These are phyloP conservation scores for Microbotryum violaceum DNA, from an alignment of 1,284 basidiomycete species.

Conservation along the genomic window DNA sequence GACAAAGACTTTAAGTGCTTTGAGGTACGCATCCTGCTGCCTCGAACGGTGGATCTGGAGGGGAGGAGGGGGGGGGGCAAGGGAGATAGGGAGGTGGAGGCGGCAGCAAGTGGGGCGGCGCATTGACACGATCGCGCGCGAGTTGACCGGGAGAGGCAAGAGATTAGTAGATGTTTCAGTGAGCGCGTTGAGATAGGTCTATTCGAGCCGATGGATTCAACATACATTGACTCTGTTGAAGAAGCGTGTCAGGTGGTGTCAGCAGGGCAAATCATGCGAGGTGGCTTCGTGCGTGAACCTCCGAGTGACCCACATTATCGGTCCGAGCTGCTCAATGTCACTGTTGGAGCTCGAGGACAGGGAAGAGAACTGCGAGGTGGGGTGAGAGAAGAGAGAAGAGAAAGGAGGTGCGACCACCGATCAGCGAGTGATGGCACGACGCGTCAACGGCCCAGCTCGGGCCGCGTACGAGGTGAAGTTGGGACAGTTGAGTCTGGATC, in stretches of 20 bases:
- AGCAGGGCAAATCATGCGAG: background rate
- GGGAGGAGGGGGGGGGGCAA: no score
- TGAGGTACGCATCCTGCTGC: conserved; percentile 85
- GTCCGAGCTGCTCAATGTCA: conserved; percentile 79
- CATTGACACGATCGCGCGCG: no score
- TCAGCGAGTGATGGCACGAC: background rate
- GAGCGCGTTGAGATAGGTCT: no score
- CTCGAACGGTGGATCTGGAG: conserved; percentile 66
- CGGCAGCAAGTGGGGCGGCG: no score
- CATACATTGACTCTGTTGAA: background rate
- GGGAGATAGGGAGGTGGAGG: conserved; percentile 41
- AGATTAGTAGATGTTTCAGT: no score
- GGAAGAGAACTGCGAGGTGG: background rate
- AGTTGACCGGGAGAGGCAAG: no score
- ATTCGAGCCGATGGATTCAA: no score
- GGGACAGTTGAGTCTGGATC: conserved; percentile 74
- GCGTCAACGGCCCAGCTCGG: background rate
- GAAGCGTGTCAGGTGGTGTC: background rate
- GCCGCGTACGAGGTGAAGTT: conserved; percentile 70
- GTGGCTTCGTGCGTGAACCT: conserved; percentile 37
- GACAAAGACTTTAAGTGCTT: conserved; percentile 76
- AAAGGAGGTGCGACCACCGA: no score
- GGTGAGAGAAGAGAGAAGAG: background rate
- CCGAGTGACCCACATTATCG: conserved; percentile 52
- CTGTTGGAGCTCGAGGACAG: background rate